Evolutionary conservation across 805 yeast species (phyloP), one percentile per base, ranked within the genome.

Genomic region (Ogataea nakhonphanomensis): DNA sequence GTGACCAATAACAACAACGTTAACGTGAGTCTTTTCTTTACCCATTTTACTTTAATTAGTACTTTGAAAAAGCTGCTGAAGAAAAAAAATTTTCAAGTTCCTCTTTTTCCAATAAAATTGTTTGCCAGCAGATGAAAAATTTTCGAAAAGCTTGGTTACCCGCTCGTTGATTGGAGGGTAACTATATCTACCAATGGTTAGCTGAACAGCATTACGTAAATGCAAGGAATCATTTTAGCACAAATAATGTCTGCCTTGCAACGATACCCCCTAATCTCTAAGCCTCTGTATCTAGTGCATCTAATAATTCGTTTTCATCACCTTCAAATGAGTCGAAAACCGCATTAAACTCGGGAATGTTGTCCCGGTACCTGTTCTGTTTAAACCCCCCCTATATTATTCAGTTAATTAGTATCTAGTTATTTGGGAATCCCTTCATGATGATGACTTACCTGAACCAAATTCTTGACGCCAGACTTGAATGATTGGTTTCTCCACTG

Each of bases 1-100:
- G 95, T 91, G 98, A 77, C 98, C 99, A 75, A 91, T 91, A 71
- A 93, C 98, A 75, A 93, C 99, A 78, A 91, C 95, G 96, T 91
- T 91, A 80, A 91, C 86, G 86, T 91, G 98, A 76, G 79, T 67
- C 84, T 91, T 90, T 68, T 81, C 96, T 76, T 88, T 88, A 82
- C 96, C 96, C 51, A 53, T 54, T 47, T 17, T 17, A 17, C 20
- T 17, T 17, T 17, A 17, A 27, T 36, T 30, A 28, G 14, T 26
- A 13, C 23, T 24, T 14, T 33, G n/a, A 33, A 32, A 33, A 28
- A 29, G 32, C 33, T 29, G 34, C 23, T 21, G 14, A 12, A 24
- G 27, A 25, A 29, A 29, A 35, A 35, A 35, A 35, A 25, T 29
- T 36, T 36, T 36, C 34, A n/a, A 20, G 7, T 29, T 6, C 29